Conservation (phyloP, 1,284 basidiomycete genomes). For the Apiotrichum mycotoxinovorans region DNA sequence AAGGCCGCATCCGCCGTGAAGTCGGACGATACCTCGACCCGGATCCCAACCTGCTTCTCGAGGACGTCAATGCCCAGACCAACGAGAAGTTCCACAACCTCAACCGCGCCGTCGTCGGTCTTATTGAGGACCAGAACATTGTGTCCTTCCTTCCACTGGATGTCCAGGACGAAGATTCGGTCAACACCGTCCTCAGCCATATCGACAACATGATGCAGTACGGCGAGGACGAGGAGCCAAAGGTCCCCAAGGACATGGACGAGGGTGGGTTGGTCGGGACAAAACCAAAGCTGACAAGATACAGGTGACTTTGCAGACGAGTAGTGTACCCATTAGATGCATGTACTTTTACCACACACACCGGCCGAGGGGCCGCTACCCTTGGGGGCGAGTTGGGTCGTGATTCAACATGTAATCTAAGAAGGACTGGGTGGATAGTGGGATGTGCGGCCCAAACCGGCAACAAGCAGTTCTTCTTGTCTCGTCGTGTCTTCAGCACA, state of each 20-base stretch:
- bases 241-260: conserved; percentile 77
- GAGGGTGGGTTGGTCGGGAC: conserved; percentile 60
- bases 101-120: conserved; percentile 80
- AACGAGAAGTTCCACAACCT: conserved; percentile 90
- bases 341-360: conserved; percentile 10
- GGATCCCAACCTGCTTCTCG: conserved; percentile 83
- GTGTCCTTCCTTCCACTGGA: conserved; percentile 96
- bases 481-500: too few relatives aligned
- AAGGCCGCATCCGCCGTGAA: conserved; percentile 68
- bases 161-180: conserved; percentile 80
- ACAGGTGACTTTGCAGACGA: conserved; percentile 17
- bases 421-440: too few relatives aligned
- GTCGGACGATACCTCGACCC: conserved; percentile 92
- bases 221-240: conserved; percentile 88
- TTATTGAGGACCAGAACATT: conserved; percentile 96
- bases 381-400: background rate
- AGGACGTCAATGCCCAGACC: conserved; percentile 60
- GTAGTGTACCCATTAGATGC: conserved; percentile 12
- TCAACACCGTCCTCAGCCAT: conserved; percentile 87
- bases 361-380: background rate
- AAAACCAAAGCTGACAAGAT: background rate
- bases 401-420: too few relatives aligned
- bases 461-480: too few relatives aligned
- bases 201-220: conserved; percentile 98
- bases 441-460: too few relatives aligned